phyloP scores from a whole-genome alignment of 768 basidiomycete genomes.

The Tricholoma furcatifolium region DNA sequence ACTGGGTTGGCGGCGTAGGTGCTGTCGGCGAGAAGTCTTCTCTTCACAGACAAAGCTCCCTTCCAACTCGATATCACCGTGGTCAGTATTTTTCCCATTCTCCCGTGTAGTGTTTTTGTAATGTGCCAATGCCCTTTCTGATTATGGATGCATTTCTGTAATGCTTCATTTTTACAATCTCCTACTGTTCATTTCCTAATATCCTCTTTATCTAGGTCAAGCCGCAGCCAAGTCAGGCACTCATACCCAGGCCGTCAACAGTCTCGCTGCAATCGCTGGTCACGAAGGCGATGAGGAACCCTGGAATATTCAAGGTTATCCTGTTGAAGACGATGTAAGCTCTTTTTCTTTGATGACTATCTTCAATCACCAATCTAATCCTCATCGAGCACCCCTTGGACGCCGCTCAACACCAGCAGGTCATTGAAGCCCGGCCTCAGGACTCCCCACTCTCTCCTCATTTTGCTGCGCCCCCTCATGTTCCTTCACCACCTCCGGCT shows the following conservation, averaged over 20 bases:
- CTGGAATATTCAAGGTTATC: slow-evolving; percentile 70
- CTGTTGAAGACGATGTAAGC: slow-evolving; percentile 67
- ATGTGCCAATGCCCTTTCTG: slow-evolving; percentile 18
- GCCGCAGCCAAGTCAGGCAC: slow-evolving; percentile 55
- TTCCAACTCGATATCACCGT: slow-evolving; percentile 79
- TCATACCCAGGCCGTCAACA: slow-evolving; percentile 73
- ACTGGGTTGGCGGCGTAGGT: slow-evolving; percentile 80
- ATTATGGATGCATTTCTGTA: slow-evolving; percentile 22
- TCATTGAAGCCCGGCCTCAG: slow-evolving; percentile 44
- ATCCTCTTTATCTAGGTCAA: slow-evolving; percentile 39
- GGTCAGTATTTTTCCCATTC: slow-evolving; percentile 40
- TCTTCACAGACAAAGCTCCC: slow-evolving; percentile 77
- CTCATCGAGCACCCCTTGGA: slow-evolving; percentile 26
- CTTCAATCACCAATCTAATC: slow-evolving; percentile 2
- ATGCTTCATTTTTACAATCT: slow-evolving; percentile 11
- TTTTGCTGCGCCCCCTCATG: slow-evolving; percentile 44
- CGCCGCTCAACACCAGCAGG: slow-evolving; percentile 42
- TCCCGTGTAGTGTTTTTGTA: slow-evolving; percentile 6
- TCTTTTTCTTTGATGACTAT: background rate
- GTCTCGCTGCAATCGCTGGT: slow-evolving; percentile 80
- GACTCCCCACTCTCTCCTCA: slow-evolving; percentile 67
- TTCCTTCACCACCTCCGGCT: slow-evolving; percentile 71
- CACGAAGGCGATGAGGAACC: slow-evolving; percentile 88
- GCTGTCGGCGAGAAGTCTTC: slow-evolving; percentile 82
- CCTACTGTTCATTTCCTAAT: slow-evolving; percentile 10